Base-by-base conservation (phyloP, 1,284 basidiomycete species). In the Ceratobasidium sp. region DNA sequence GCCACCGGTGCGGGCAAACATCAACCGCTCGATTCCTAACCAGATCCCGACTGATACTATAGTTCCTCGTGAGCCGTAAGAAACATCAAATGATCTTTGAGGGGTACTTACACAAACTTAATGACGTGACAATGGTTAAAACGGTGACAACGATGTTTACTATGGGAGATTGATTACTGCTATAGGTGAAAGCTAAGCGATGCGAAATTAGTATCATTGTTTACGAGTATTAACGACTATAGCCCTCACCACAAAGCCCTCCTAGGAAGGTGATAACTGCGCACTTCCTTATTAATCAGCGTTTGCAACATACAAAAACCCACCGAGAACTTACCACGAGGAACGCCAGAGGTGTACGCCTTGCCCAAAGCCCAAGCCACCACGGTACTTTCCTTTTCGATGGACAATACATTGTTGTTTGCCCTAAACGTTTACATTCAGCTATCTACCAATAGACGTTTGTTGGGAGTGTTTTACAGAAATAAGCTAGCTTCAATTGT, bases 321-420 rank as follows among this genome's bases (percentile, higher is more conserved):
- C 59, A 42, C 33, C 48, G 50, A 42, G 57, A 56, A 28, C 6
- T 12, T 33, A 64, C 57, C 48, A 62, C 62, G 12, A 74, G 59
- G 2, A 62, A 70, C 50, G 70, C 62, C 20, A 80, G 28, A 3
- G 79, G 79, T 26, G 79, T 80, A 12, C 75, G 74, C n/a, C 75
- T 78, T 20, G 93, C 93, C 92, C 92, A 93, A 79, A 93, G 92
- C 73, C 91, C 84, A 38, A 93, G 91, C 91, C 92, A 93, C 75
- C 92, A 93, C 0, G 92, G 92, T n/a, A 93, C 91, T 76, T 90
- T 89, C 83, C 90, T 86, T 62, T 88, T 87, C 67, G 89, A 89
- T 9, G 89, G 90, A 44, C 89, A 89, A 79, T 93, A 93, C 91
- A 93, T 92, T 0, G 91, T 91, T 81, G 78, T 75, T n/a, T 74